These are phyloP conservation scores for Elaeis oleifera DNA, from an alignment of 202 grass and related monocot species.

Conservation along the genomic window DNA sequence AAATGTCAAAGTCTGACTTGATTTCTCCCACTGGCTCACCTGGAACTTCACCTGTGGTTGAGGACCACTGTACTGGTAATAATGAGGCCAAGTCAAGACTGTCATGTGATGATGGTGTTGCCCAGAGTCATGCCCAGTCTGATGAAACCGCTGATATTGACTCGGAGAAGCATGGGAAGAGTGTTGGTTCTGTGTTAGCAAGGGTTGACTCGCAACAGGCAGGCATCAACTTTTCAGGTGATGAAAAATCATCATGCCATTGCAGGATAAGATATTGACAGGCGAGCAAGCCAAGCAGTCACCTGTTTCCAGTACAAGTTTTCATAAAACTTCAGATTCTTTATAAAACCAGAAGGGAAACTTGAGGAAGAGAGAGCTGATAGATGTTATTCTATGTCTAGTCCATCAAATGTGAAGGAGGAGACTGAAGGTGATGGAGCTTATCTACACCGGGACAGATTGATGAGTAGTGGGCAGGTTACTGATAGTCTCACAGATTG, in stretches of 20 bases:
- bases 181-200: constrained; percentile 6
- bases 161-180: constrained; percentile 30
- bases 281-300: constrained; percentile 10
- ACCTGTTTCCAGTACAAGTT: constrained; percentile 6
- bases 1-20: constrained; percentile 13
- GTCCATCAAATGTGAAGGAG: constrained; percentile 6
- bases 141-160: constrained; percentile 16
- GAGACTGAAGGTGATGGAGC: constrained; percentile 14
- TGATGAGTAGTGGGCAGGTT: neutral
- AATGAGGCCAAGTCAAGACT: constrained; percentile 28
- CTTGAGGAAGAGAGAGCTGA: constrained; percentile 14
- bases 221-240: constrained; percentile 1
- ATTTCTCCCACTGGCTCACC: constrained; percentile 2
- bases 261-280: neutral
- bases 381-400: constrained; percentile 1
- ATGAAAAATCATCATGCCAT: neutral
- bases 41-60: constrained; percentile 8
- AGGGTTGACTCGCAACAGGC: constrained; percentile 15
- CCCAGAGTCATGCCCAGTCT: constrained; percentile 8
- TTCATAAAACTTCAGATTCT: constrained; percentile 30
- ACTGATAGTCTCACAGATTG: constrained; percentile 5
- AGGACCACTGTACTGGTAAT: constrained; percentile 26
- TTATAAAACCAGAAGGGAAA: constrained; percentile 15
- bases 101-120: constrained; percentile 17
- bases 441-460: constrained; percentile 10